Percentiles rank a stretch among this genome's conserved stretches.
phyloP scores from a whole-genome alignment of 768 basidiomycete species.

The Hericium erinaceus region DNA sequence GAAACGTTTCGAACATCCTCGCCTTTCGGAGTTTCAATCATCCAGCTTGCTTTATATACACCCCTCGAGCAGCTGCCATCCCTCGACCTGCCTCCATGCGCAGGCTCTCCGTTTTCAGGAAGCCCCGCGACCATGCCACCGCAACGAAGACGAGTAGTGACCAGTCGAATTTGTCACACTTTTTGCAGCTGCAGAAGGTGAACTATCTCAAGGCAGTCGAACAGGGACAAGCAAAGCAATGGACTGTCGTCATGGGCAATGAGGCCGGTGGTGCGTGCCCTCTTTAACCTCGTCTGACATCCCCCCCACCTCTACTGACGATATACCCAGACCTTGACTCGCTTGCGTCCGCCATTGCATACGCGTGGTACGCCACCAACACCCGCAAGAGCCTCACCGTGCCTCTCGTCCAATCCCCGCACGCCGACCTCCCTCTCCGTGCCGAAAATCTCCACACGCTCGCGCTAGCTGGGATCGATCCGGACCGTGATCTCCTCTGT shows the following conservation, averaged over 20 bases:
- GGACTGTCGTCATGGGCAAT: conserved; percentile 91
- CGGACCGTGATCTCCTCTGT: conserved; percentile 53
- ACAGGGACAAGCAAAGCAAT: conserved; percentile 26
- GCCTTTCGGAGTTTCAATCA: too few species aligned
- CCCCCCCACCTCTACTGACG: not conserved
- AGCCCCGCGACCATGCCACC: not conserved
- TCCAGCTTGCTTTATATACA: too few species aligned
- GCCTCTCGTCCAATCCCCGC: conserved; percentile 63
- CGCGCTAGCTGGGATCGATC: conserved; percentile 41
- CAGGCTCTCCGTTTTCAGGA: not conserved
- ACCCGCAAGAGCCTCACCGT: conserved; percentile 37
- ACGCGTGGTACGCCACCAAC: conserved; percentile 63
- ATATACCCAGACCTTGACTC: conserved; percentile 75
- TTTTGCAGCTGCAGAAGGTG: conserved; percentile 10
- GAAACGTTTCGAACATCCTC: too few species aligned
- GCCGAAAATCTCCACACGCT: conserved; percentile 84
- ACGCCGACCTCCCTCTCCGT: conserved; percentile 65
- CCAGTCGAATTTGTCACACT: conserved; percentile 1
- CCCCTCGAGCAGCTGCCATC: not conserved
- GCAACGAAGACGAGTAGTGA: not conserved
- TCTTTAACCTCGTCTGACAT: not conserved
- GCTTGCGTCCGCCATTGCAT: conserved; percentile 77
- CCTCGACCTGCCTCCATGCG: not conserved
- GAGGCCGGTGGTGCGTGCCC: conserved; percentile 78
- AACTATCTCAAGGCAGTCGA: conserved; percentile 8